Evolutionary conservation across 306 rosid genomes (phyloP).

Genomic region (Vigna nakashimae): DNA sequence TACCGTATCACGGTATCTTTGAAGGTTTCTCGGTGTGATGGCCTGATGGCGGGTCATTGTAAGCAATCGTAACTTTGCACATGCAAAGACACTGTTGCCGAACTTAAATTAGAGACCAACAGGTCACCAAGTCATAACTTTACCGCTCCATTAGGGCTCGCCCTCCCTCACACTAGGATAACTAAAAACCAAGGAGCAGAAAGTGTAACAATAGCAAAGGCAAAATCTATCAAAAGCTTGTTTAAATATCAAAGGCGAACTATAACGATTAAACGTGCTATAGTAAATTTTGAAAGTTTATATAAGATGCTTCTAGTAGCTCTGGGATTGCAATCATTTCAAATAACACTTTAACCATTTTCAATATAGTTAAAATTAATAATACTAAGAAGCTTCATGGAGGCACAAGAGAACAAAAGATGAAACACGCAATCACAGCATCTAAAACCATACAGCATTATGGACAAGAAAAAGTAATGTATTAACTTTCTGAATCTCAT

Average conservation of each 20-base stretch:
- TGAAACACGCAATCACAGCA: not conserved
- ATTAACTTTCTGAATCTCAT: slow-evolving; percentile 28
- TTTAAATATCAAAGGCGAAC: not conserved
- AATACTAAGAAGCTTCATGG: not conserved
- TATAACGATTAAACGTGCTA: not conserved
- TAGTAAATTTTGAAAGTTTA: not conserved
- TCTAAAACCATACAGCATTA: not conserved
- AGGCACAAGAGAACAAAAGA: not conserved
- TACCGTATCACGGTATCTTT: too few species aligned
- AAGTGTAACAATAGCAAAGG: too few species aligned
- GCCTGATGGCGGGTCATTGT: too few species aligned
- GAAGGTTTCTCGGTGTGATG: too few species aligned
- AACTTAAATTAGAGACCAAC: too few species aligned
- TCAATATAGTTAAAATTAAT: not conserved
- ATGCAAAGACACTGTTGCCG: too few species aligned
- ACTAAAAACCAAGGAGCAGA: too few species aligned
- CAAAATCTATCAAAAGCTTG: not conserved
- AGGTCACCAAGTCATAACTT: too few species aligned
- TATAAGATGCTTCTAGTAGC: not conserved
- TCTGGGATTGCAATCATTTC: not conserved
- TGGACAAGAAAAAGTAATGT: not conserved
- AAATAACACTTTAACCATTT: not conserved
- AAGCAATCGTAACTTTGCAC: too few species aligned
- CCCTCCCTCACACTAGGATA: too few species aligned
- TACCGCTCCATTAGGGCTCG: too few species aligned